phyloP scores from a whole-genome alignment of 2,329 filamentous ascomycete species.

The Trichophyton verrucosum region DNA sequence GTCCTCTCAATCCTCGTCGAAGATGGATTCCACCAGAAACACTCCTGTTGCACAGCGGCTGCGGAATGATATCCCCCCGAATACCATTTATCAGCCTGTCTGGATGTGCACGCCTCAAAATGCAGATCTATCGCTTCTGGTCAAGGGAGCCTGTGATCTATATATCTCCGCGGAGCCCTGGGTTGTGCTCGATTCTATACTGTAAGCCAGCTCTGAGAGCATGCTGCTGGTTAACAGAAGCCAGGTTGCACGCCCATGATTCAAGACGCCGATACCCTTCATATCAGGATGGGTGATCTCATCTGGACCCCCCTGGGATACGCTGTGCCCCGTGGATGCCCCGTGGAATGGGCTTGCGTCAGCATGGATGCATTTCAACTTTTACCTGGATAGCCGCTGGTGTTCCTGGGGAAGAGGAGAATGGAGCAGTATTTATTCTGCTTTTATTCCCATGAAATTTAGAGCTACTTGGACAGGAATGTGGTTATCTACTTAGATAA shows the following conservation, averaged over 20 bases:
- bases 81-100: neutral
- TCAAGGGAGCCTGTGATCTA: neutral
- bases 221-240: neutral
- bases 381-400: neutral
- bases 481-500: neutral
- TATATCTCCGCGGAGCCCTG: neutral
- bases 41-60: neutral
- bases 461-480: neutral
- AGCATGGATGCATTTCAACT: neutral
- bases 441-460: neutral
- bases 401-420: neutral
- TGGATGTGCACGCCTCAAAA: neutral
- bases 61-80: neutral
- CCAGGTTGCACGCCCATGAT: neutral
- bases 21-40: neutral
- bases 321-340: neutral
- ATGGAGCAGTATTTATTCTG: neutral
- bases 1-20: neutral
- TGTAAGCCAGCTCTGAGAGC: neutral
- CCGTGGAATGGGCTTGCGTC: neutral
- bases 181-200: neutral
- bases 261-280: neutral
- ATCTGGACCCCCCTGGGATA: neutral
- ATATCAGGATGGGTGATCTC: neutral
- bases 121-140: neutral